These are phyloP conservation scores for Paramecium caudatum DNA, from an alignment of 73 alveolate genomes.

Conservation along the genomic window DNA sequence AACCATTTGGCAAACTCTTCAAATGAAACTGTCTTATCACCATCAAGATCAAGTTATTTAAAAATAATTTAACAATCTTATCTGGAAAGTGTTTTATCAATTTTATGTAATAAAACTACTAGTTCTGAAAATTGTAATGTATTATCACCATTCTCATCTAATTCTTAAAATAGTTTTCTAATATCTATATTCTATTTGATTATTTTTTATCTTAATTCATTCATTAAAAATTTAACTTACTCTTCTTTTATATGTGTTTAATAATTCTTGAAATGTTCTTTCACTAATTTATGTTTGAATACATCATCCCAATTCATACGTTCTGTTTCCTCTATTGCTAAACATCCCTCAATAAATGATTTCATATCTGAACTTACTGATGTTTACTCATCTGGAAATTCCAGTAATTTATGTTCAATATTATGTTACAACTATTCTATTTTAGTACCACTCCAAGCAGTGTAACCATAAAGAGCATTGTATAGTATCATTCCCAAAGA, in stretches of 20 bases:
- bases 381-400: slow-evolving; percentile 23
- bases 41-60: slow-evolving; percentile 74
- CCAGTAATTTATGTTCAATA: slow-evolving; percentile 6
- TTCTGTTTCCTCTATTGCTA: slow-evolving; percentile 14
- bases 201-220: slow-evolving; percentile 73
- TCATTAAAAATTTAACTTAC: slow-evolving; percentile 63
- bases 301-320: slow-evolving; percentile 72
- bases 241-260: slow-evolving; percentile 61
- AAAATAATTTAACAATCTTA: slow-evolving; percentile 66
- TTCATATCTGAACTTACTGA: slow-evolving; percentile 36
- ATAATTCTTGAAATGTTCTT: slow-evolving; percentile 70
- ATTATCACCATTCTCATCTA: slow-evolving; percentile 61
- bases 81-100: slow-evolving; percentile 52
- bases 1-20: slow-evolving; percentile 79
- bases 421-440: not conserved
- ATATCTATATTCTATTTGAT: slow-evolving; percentile 67
- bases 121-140: slow-evolving; percentile 67
- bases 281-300: slow-evolving; percentile 55
- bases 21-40: slow-evolving; percentile 64
- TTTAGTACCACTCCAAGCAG: slow-evolving; percentile 25
- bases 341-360: slow-evolving; percentile 38
- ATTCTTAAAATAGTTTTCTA: slow-evolving; percentile 18
- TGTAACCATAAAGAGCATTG: slow-evolving; percentile 28
- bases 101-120: slow-evolving; percentile 32
- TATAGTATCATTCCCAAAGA: slow-evolving; percentile 37